A percentile compares a stretch with the other conserved stretches of the same genome.
Conservation (phyloP, 345 rosid species). For the Eucalyptus viminalis region DNA sequence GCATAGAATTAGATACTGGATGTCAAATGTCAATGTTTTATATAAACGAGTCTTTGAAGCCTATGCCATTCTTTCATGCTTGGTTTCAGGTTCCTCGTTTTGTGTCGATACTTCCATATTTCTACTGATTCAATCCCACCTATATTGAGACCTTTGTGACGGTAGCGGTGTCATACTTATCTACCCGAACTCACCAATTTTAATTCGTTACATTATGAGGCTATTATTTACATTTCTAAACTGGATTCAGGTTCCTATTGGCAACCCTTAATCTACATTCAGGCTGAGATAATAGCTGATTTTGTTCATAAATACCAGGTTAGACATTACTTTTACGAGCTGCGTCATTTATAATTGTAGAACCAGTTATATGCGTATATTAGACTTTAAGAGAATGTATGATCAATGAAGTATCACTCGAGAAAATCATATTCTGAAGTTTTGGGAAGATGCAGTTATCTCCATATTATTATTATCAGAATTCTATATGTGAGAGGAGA, state of each 20-base stretch:
- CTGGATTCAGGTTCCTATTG: background rate
- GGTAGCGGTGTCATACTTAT: background rate
- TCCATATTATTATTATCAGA: background rate
- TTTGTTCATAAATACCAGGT: background rate
- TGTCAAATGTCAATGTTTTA: background rate
- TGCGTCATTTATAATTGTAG: background rate
- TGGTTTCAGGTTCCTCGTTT: background rate
- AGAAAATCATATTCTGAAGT: background rate
- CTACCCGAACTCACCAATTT: background rate
- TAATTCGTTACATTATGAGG: background rate
- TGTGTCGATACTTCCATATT: background rate
- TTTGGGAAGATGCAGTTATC: background rate
- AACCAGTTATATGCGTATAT: background rate
- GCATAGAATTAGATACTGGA: background rate
- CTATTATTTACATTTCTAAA: background rate
- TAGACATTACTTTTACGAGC: background rate
- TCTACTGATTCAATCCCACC: background rate
- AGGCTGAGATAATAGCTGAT: background rate
- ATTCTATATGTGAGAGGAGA: background rate
- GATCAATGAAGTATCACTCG: background rate
- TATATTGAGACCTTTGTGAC: background rate
- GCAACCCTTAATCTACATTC: background rate
- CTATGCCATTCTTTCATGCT: background rate
- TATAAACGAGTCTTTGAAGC: background rate
- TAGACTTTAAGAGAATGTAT: background rate